Percentiles rank a stretch among this genome's conserved stretches.
phyloP scores from a whole-genome alignment of 345 rosid genomes.

The Eucalyptus globulus region DNA sequence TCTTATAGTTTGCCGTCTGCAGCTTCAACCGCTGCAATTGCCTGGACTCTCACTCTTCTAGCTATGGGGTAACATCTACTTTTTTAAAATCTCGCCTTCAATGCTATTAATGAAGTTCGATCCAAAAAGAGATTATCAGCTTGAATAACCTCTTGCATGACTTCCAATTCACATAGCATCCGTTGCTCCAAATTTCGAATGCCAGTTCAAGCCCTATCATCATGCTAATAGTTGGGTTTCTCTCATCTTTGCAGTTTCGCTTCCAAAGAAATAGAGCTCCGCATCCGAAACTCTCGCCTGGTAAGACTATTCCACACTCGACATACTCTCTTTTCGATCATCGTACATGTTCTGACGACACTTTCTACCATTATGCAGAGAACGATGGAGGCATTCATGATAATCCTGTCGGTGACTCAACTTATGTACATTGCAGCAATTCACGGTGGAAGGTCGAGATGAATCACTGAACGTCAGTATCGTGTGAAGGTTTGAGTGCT shows the following conservation, averaged over 20 bases:
- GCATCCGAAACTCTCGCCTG: constrained; percentile 59
- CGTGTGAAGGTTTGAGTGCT: not conserved
- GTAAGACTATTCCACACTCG: constrained; percentile 17
- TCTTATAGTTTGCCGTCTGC: constrained; percentile 59
- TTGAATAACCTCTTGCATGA: not conserved
- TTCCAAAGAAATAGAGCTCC: constrained; percentile 82
- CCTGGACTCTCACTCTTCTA: constrained; percentile 83
- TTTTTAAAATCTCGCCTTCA: not conserved
- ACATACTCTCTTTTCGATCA: not conserved
- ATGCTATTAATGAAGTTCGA: not conserved
- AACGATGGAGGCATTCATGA: constrained; percentile 92
- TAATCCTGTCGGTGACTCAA: constrained; percentile 79
- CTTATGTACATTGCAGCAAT: constrained; percentile 73
- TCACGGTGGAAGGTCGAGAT: constrained; percentile 21
- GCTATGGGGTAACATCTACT: constrained; percentile 63
- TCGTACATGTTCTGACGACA: not conserved
- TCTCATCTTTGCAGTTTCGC: constrained; percentile 43
- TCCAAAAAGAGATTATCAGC: not conserved
- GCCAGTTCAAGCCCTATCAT: not conserved
- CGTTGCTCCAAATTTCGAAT: not conserved
- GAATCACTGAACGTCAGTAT: not conserved
- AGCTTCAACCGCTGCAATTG: constrained; percentile 55
- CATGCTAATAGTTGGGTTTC: not conserved
- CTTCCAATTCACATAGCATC: not conserved
- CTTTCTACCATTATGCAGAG: constrained; percentile 33